Evolutionary conservation across 176 grass and related monocot species (phyloP), one percentile per base, ranked within the genome.

Genomic region (Dendrocalamus sinicus): DNA sequence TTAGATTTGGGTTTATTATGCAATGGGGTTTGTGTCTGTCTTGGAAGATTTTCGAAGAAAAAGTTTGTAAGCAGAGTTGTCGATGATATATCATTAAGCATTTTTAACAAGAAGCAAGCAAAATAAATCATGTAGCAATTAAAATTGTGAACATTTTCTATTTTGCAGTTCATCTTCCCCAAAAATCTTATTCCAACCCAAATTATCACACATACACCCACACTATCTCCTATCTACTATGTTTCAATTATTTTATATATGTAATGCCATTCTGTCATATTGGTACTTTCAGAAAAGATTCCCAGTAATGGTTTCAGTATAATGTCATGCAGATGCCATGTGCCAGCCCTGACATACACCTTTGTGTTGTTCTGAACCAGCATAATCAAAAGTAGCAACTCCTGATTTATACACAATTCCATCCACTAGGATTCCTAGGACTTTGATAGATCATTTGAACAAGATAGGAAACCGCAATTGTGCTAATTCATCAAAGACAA

Each of bases 11-110:
- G 20, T 83, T 93, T 81, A 98, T 95, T 78, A 95, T 94, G 76
- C 80, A 92, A 63, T 91, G 92, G 24, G 96, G 96, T 72, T 98
- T 98, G 67, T 98, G 93, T 81, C 96, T 90, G 59, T 81, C 89
- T 93, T 98, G 7, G 78, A 69, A 85, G 8, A 82, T 72, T 81
- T 83, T 80, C 55, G 9, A 39, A 48, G 12, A 77, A 19, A 66
- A 66, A 72, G 22, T 40, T 62, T 20, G 26, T 76, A 39, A 66
- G 48, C n/a, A 83, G 61, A 89, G 40, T 48, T 78, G 30, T 57
- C 8, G 22, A 61, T 32, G 16, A 46, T 45, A 81, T 53, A 60
- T 41, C 14, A 76, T 61, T 44, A 63, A 52, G 28, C 5, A 63
- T 70, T 41, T 6, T 13, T 76, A 30, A 30, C 1, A 70, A 30